Evolutionary conservation across 2,329 filamentous ascomycete genomes (phyloP).

Genomic region (Trichoderma aggressivum): DNA sequence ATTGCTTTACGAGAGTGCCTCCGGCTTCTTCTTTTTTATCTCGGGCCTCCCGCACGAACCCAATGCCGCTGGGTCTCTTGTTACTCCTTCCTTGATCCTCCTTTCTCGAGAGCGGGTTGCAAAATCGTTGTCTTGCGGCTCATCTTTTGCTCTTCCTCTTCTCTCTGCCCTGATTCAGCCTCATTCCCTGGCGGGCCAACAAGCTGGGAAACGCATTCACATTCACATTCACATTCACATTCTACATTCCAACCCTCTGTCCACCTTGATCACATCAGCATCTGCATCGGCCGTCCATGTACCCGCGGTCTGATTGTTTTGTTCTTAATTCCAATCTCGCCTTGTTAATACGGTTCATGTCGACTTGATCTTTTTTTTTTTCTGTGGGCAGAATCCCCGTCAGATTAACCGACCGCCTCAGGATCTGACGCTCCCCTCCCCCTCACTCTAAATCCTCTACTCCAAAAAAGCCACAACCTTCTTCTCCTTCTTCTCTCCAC

Average conservation of each 20-base stretch:
- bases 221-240: background rate
- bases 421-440: background rate
- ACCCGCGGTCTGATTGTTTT: background rate
- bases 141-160: background rate
- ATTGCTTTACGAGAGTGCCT: background rate
- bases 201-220: conserved; percentile 5
- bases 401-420: background rate
- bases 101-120: background rate
- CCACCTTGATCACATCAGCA: background rate
- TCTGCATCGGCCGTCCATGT: conserved; percentile 2
- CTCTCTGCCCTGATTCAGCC: conserved; percentile 1
- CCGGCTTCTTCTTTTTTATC: background rate
- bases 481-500: background rate
- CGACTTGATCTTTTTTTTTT: background rate
- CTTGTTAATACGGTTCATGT: background rate
- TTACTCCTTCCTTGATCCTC: background rate
- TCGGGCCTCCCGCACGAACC: background rate
- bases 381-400: background rate
- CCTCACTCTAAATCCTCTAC: background rate
- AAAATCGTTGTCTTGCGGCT: background rate
- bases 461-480: background rate
- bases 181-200: conserved; percentile 17
- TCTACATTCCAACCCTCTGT: background rate
- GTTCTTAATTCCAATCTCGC: background rate
- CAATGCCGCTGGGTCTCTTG: background rate